Evolutionary conservation across 108 stramenopile species (phyloP).

Genomic region (Cylindrotheca closterium): DNA sequence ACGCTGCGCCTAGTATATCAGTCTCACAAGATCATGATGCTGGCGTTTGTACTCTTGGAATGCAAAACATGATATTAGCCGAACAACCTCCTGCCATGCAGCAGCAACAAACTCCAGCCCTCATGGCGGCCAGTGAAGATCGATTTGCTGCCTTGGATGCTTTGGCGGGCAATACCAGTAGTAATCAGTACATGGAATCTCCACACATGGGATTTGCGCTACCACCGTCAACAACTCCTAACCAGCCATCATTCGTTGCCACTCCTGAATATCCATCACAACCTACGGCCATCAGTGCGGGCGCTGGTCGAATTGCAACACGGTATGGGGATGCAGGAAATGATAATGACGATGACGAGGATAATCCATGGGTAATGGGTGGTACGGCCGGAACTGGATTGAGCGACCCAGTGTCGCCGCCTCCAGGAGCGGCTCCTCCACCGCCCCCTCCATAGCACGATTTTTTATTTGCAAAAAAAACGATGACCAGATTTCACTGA

Average conservation of each 20-base stretch:
- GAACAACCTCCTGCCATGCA: neutral
- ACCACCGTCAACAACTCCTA: slow-evolving; percentile 4
- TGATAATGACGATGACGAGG: neutral
- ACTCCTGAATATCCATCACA: neutral
- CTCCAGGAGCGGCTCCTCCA: slow-evolving; percentile 24
- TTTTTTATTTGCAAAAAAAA: neutral
- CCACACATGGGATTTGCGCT: slow-evolving; percentile 3
- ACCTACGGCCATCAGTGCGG: slow-evolving; percentile 8
- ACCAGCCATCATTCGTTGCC: slow-evolving; percentile 8
- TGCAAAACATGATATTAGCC: too few relatives aligned
- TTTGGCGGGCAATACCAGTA: slow-evolving; percentile 5
- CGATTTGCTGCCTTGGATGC: slow-evolving; percentile 48
- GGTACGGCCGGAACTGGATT: slow-evolving; percentile 25
- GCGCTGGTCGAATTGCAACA: slow-evolving; percentile 17
- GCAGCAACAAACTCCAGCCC: neutral
- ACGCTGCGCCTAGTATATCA: too few relatives aligned
- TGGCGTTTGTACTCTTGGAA: too few relatives aligned
- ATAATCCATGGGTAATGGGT: slow-evolving; percentile 44
- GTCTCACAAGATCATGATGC: too few relatives aligned
- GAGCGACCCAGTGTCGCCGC: slow-evolving; percentile 11
- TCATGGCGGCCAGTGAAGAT: slow-evolving; percentile 26
- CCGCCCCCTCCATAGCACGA: slow-evolving; percentile 36
- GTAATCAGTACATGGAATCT: neutral
- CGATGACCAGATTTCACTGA: too few relatives aligned
- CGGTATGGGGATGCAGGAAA: slow-evolving; percentile 19